Percentiles rank a stretch among this genome's conserved stretches.
Evolutionary conservation across 306 rosid genomes (phyloP).

Genomic region (Malus sylvestris): DNA sequence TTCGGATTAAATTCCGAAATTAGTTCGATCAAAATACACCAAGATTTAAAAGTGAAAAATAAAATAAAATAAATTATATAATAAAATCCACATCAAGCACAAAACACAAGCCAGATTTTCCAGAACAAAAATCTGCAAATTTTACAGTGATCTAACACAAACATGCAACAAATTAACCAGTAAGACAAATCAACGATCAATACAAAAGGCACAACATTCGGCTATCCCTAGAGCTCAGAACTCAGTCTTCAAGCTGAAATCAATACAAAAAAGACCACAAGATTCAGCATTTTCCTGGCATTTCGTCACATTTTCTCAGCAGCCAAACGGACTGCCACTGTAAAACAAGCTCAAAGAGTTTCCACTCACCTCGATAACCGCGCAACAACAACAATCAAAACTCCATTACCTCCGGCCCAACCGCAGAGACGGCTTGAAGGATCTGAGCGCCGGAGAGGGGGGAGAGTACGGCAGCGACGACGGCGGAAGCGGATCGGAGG

Average conservation of each 20-base stretch:
- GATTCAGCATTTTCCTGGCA: constrained; percentile 16
- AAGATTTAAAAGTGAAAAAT: not conserved
- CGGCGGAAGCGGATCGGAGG: constrained; percentile 41
- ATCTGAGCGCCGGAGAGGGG: constrained; percentile 31
- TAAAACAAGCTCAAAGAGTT: not conserved
- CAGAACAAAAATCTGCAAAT: not conserved
- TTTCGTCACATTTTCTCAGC: not conserved
- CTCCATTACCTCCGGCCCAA: constrained; percentile 30
- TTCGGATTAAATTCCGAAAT: not conserved
- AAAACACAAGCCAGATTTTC: constrained; percentile 23
- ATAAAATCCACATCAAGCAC: constrained; percentile 11
- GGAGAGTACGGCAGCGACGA: constrained; percentile 9
- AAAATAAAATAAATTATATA: not conserved
- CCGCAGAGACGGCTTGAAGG: constrained; percentile 23
- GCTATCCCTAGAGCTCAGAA: not conserved
- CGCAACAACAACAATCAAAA: constrained; percentile 28
- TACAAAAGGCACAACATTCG: not conserved
- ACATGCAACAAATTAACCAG: constrained; percentile 21
- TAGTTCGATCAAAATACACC: not conserved
- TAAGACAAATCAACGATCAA: constrained; percentile 10
- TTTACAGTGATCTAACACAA: constrained; percentile 32
- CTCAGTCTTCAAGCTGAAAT: not conserved
- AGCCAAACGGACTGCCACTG: constrained; percentile 10
- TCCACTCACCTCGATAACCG: constrained; percentile 34
- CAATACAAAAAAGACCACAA: constrained; percentile 3